phyloP scores from a whole-genome alignment of 345 rosid genomes.

The Trapa bicornis region DNA sequence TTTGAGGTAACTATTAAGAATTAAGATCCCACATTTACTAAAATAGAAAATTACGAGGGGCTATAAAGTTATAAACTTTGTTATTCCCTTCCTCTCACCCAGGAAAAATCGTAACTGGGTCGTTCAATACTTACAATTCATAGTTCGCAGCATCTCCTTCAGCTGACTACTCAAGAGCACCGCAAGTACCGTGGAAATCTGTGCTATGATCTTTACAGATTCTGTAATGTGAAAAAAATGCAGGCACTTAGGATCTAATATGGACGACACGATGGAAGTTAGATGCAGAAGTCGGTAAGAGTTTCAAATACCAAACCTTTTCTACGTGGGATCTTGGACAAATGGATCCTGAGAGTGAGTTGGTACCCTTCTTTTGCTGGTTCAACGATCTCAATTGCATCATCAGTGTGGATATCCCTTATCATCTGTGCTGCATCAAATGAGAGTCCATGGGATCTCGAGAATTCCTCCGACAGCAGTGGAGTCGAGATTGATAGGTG shows the following conservation, averaged over 20 bases:
- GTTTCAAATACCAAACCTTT: conserved; percentile 32
- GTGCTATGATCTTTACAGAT: conserved; percentile 40
- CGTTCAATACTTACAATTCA: too few species aligned
- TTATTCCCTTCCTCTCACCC: too few species aligned
- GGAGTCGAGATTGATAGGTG: conserved; percentile 55
- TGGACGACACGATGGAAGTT: too few species aligned
- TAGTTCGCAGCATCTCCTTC: conserved; percentile 50
- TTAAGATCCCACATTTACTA: too few species aligned
- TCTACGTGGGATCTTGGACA: conserved; percentile 42
- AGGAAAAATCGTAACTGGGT: too few species aligned
- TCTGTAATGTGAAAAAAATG: conserved; percentile 27
- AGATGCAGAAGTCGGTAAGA: background rate
- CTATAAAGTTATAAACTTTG: too few species aligned
- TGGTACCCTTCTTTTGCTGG: conserved; percentile 78
- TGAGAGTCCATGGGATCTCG: conserved; percentile 30
- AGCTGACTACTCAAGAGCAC: conserved; percentile 54
- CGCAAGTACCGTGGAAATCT: conserved; percentile 61
- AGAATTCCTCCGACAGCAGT: conserved; percentile 37
- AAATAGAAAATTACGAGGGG: too few species aligned
- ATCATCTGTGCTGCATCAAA: conserved; percentile 26
- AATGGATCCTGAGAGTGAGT: conserved; percentile 51
- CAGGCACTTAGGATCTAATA: background rate
- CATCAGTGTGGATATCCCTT: conserved; percentile 33
- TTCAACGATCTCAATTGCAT: conserved; percentile 57
- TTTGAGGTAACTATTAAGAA: conserved; percentile 18